These are phyloP conservation scores for Cadophora luteo-olivacea DNA, from an alignment of 2,329 filamentous ascomycete species.

Conservation along the genomic window DNA sequence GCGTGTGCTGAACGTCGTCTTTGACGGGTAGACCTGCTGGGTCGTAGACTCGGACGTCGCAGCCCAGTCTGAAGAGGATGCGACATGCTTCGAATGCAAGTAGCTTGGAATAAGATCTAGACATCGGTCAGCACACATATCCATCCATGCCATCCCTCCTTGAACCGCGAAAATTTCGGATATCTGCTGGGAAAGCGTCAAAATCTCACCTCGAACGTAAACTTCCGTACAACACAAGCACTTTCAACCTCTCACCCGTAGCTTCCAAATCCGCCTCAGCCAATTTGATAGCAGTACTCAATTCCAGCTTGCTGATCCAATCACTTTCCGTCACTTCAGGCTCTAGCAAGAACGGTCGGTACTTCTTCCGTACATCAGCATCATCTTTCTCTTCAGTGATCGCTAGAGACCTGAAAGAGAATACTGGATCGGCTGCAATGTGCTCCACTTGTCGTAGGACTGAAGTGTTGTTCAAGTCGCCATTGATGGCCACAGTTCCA, in stretches of 20 bases:
- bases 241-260: conserved; percentile 51
- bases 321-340: conserved; percentile 50
- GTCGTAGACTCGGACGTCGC: conserved; percentile 69
- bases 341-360: conserved; percentile 62
- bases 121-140: background rate
- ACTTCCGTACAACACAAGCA: conserved; percentile 68
- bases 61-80: conserved; percentile 68
- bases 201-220: conserved; percentile 50
- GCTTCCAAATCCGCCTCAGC: conserved; percentile 53
- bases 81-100: conserved; percentile 65
- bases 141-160: background rate
- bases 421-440: background rate
- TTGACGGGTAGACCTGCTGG: conserved; percentile 66
- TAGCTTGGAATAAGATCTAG: conserved; percentile 63
- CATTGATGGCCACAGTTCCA: conserved; percentile 1
- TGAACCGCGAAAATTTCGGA: background rate
- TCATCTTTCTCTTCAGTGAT: conserved; percentile 56
- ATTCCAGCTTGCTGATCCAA: conserved; percentile 63
- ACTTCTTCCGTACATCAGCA: conserved; percentile 51
- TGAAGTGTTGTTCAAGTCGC: conserved; percentile 6
- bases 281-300: conserved; percentile 58
- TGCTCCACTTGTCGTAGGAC: conserved; percentile 6
- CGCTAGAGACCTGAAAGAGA: conserved; percentile 45
- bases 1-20: conserved; percentile 62
- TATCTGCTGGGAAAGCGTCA: background rate